Base-by-base conservation (phyloP, 2,329 filamentous ascomycete species). In the Acarospora socialis region DNA sequence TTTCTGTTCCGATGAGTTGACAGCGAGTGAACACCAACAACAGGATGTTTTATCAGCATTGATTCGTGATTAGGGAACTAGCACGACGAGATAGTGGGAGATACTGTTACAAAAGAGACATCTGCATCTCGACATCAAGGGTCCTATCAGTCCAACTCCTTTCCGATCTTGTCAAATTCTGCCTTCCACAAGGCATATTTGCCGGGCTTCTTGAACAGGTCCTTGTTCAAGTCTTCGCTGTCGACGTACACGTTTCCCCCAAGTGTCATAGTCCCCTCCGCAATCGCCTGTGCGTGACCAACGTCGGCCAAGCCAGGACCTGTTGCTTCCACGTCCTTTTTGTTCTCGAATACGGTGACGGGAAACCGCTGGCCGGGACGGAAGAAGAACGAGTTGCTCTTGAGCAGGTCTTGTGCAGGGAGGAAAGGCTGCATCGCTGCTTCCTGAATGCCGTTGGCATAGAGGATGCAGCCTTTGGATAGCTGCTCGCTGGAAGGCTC, bases 391-490 rank as follows among this genome's bases (percentile, higher is more conserved):
- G 22, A 32, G 13, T 35, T 25, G 5, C 28, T 28, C n/a, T 21
- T 16, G 5, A 35, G 21, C 12, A 32, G 24, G 13, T 35, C 26
- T 8, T 27, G 16, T 15, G 30, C 23, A 7, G 34, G 22, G 15
- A 30, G 31, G 37, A 40, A 40, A 14, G 37, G 37, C 32, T 40
- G 37, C 37, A 40, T 38, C 10, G 37, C 30, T 9, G 35, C 31
- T 31, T 40, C 37, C 15, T 31, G 25, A 21, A 37, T 31, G 18
- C 30, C 35, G 18, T 38, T 13, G 14, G 31, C 17, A 7, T 23
- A 9, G 23, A 40, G 35, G 21, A 40, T 33, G 12, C 23, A 19
- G 25, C 37, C 37, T n/a, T 38, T 35, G 13, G 22, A 12, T 8
- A 38, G 27, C 3, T n/a, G 13, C 5, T 8, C 19, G 7, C 22